Conservation (phyloP, 768 basidiomycete genomes). For the Pleurotus ostreatus region DNA sequence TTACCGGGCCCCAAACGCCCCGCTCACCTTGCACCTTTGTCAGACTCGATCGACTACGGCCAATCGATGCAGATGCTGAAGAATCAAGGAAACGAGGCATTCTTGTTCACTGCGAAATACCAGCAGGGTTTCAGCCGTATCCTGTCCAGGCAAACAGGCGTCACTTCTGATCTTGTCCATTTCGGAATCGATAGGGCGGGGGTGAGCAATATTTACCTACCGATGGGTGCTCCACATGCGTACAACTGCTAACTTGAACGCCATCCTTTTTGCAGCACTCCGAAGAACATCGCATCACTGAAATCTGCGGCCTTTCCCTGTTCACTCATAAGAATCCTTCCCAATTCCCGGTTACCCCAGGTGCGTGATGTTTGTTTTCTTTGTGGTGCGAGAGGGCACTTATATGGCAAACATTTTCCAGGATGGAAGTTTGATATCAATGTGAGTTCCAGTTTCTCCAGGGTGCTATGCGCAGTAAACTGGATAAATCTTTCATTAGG, state of each 20-base stretch:
- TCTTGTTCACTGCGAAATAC: not conserved
- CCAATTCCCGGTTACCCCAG: slow-evolving; percentile 6
- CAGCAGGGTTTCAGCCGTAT: not conserved
- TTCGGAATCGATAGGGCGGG: not conserved
- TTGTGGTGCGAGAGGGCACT: not conserved
- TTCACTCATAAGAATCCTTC: not conserved
- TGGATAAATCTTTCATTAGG: too few species aligned
- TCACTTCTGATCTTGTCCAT: not conserved
- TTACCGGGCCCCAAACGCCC: not conserved
- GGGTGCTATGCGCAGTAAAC: too few species aligned
- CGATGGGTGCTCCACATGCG: not conserved
- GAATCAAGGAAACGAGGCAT: not conserved
- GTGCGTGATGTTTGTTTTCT: slow-evolving; percentile 9
- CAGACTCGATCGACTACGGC: not conserved
- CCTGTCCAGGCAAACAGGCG: not conserved
- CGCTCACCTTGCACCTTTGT: not conserved
- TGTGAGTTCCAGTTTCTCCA: not conserved
- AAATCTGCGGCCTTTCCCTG: not conserved
- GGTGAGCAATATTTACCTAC: not conserved
- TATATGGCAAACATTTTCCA: not conserved
- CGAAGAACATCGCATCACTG: not conserved
- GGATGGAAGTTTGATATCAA: not conserved
- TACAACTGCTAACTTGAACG: not conserved
- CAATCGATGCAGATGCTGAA: not conserved
- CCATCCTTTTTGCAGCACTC: not conserved